phyloP scores from a whole-genome alignment of 306 rosid genomes.

The Dalbergia cultrata region DNA sequence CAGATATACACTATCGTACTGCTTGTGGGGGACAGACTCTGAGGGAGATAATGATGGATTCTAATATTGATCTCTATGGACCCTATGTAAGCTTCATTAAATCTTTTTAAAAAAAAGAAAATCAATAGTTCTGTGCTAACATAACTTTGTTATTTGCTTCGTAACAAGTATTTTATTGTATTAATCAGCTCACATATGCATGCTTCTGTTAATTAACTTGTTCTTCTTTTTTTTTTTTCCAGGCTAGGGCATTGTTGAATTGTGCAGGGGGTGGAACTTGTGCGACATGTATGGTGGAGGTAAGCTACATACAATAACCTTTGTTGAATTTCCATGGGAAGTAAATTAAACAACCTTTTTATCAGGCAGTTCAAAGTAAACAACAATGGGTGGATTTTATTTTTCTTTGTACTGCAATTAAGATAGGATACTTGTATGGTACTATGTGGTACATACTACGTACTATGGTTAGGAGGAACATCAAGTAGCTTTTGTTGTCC shows the following conservation, averaged over 20 bases:
- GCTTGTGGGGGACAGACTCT: slow-evolving; percentile 89
- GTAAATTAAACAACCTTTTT: neutral
- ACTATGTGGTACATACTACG: neutral
- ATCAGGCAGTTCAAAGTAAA: neutral
- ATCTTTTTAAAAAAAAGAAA: neutral
- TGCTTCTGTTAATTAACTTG: neutral
- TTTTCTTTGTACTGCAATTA: neutral
- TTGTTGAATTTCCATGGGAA: neutral
- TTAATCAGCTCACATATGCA: neutral
- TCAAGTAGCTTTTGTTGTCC: neutral
- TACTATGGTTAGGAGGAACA: neutral
- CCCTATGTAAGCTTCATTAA: slow-evolving; percentile 68
- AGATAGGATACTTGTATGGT: neutral
- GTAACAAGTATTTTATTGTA: slow-evolving; percentile 2
- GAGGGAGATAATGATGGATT: slow-evolving; percentile 78
- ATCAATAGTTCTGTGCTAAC: slow-evolving; percentile 1
- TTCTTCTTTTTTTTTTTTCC: slow-evolving; percentile 38
- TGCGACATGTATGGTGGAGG: slow-evolving; percentile 96
- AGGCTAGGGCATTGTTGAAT: slow-evolving; percentile 76
- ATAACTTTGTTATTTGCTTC: slow-evolving; percentile 2
- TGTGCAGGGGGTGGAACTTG: slow-evolving; percentile 94
- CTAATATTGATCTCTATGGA: slow-evolving; percentile 82
- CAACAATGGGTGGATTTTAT: neutral
- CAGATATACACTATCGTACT: slow-evolving; percentile 77
- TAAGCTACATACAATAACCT: slow-evolving; percentile 43